Base-by-base conservation (phyloP, 2,329 filamentous ascomycete species). In the Penicillium sclerotiorum region DNA sequence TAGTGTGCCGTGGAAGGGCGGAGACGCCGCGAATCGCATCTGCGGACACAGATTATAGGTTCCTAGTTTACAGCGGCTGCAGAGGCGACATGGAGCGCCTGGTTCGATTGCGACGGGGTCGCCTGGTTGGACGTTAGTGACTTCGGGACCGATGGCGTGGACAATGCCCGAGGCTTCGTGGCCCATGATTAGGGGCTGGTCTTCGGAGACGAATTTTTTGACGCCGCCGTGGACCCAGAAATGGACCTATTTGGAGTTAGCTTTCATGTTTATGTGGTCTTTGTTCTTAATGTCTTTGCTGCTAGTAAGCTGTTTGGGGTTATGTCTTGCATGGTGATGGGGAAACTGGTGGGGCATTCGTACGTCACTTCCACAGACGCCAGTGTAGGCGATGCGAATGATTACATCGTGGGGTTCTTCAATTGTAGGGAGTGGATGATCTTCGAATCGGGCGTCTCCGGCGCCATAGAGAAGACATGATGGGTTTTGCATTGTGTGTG, bases 361-460 rank as follows among this genome's bases (percentile, higher is more conserved):
- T 54, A 68, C 68, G 58, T 73, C 71, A 46, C 69, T 72, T 18
- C 72, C 74, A 52, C 73, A 76, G n/a, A 77, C 71, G 3, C 74
- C 75, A 0, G 73, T 64, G 30, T 70, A 77, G 3, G 69, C 67
- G 32, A 78, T 73, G n/a, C 70, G 69, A 8, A 77, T 62, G 21
- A 77, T 64, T 15, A 77, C 70, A 54, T 77, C 73, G 47, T 71
- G 60, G 0, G 67, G 63, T 11, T 71, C 60, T 7, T 62, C 49
- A 5, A 75, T 59, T 3, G 56, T 50, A 2, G 75, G 74, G 1
- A 73, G 56, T 0, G 70, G 67, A 7, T 54, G 63, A 44, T 76
- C 69, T 57, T 74, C 68, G 20, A 73, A 61, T 33, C 62, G 65
- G 5, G 70, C 71, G 30, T 68, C 63, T 15, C 65, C 62, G 0